Evolutionary conservation across 495 filamentous ascomycete genomes (phyloP), one percentile per base, ranked within the genome.

Genomic region (Aspergillus incahuasiensis): DNA sequence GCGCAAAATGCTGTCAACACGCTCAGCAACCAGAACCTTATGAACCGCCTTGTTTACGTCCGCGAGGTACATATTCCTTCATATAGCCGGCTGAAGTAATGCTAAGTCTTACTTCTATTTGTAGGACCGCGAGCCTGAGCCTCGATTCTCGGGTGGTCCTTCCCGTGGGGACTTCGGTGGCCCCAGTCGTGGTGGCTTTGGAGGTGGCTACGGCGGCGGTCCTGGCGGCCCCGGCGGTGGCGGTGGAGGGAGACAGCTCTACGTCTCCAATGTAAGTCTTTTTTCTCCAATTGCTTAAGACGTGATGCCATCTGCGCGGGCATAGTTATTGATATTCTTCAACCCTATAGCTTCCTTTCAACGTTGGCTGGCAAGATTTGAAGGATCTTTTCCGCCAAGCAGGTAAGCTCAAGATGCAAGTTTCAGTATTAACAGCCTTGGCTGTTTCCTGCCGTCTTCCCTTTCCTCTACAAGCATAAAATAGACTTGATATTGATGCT

Each of bases 351-450:
- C 89, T 98, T 63, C 94, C 94, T 24, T 98, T 90, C 79, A 96
- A 87, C 48, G 90, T 95, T 64, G 94, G 95, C 70, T 98, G 94
- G 94, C 94, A 98, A 79, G 94, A 98, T 73, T 75, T 98, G 68
- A 98, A 98, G 79, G 94, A 98, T 74, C 79, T 98, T 60, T 98
- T 98, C 82, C 91, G 94, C 65, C 91, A 97, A 82, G 90, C 94
- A 77, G 89, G 94, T 96, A 82, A 82, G 87, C 82, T 25, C 59
- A 48, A 40, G 55, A 52, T 45, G 30, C 34, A 55, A 54, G 43
- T 38, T 24, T 42, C 32, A 24, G 30, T 35, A 9, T 20, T 41
- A 48, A 25, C 43, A 49, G 54, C 22, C 21, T 48, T 28, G 11
- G 32, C 46, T 49, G 41, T 32, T 45, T 21, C 46, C 53, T 56